phyloP scores from a whole-genome alignment of 2,329 filamentous ascomycete species.

The Colletotrichum viniferum region DNA sequence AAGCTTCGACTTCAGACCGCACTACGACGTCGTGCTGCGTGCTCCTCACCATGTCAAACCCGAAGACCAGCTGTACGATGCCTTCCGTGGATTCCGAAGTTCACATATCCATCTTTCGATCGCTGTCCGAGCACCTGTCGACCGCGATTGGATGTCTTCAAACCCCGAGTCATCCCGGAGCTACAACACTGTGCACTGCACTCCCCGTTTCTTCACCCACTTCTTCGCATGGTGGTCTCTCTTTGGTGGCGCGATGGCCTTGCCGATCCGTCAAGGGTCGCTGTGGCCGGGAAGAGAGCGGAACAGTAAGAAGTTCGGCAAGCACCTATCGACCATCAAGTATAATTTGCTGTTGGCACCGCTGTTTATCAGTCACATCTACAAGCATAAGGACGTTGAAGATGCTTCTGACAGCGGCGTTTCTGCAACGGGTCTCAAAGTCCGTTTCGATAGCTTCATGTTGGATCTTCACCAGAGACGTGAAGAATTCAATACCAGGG shows the following conservation, averaged over 20 bases:
- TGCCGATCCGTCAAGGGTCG: conserved; percentile 89
- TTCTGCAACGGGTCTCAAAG: conserved; percentile 94
- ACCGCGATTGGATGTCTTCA: conserved; percentile 83
- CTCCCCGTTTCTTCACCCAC: conserved; percentile 95
- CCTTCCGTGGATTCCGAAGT: conserved; percentile 95
- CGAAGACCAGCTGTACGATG: conserved; percentile 73
- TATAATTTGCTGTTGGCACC: conserved; percentile 93
- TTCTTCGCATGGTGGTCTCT: conserved; percentile 99
- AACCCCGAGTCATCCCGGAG: conserved; percentile 80
- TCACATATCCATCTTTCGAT: conserved; percentile 96
- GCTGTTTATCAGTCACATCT: conserved; percentile 93
- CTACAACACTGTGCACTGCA: conserved; percentile 96
- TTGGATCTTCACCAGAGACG: conserved; percentile 93
- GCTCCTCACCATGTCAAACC: conserved; percentile 75
- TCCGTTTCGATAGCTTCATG: conserved; percentile 96
- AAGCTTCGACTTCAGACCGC: conserved; percentile 87
- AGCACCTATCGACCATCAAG: conserved; percentile 97
- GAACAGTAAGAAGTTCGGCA: conserved; percentile 97
- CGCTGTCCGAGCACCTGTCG: conserved; percentile 84
- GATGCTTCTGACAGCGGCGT: conserved; percentile 79
- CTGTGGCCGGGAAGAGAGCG: conserved; percentile 94
- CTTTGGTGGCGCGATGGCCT: conserved; percentile 91
- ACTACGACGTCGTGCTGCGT: conserved; percentile 89
- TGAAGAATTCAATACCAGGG: conserved; percentile 86
- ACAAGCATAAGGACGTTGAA: conserved; percentile 96